phyloP scores from a whole-genome alignment of 2,329 filamentous ascomycete species.

The Cercospora sp. region DNA sequence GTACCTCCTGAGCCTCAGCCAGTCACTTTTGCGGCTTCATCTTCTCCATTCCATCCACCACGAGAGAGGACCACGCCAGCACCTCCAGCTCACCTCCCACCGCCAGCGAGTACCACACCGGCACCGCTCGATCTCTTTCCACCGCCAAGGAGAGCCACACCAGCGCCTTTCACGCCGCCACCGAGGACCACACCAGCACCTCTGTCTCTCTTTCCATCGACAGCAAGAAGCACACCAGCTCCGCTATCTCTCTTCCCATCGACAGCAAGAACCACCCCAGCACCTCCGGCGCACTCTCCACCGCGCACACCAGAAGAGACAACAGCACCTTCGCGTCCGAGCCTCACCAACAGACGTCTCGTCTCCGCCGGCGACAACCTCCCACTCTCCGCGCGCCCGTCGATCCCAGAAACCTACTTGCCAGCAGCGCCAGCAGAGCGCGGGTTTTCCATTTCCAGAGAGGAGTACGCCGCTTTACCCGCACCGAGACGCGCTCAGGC shows the following conservation, averaged over 20 bases:
- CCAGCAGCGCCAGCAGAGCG: background rate
- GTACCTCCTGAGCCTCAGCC: background rate
- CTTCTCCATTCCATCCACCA: background rate
- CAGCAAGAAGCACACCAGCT: background rate
- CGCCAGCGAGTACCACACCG: background rate
- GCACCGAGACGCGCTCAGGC: background rate
- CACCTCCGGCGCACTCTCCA: background rate
- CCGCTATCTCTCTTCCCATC: background rate
- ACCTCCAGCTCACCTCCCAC: background rate
- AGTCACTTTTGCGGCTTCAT: background rate
- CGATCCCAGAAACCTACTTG: conserved; percentile 4
- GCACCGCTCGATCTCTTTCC: background rate
- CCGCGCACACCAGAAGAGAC: background rate
- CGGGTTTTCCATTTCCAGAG: background rate
- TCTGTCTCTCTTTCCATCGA: background rate
- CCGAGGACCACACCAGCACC: background rate
- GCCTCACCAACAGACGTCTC: conserved; percentile 3
- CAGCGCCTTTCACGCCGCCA: background rate
- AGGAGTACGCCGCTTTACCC: conserved; percentile 6
- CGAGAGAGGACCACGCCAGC: background rate
- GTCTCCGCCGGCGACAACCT: conserved; percentile 5
- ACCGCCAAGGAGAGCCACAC: background rate
- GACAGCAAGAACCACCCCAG: background rate
- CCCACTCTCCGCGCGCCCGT: background rate
- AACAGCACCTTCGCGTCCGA: background rate